phyloP scores from a whole-genome alignment of 176 grass and related monocot genomes.

The Guadua angustifolia region DNA sequence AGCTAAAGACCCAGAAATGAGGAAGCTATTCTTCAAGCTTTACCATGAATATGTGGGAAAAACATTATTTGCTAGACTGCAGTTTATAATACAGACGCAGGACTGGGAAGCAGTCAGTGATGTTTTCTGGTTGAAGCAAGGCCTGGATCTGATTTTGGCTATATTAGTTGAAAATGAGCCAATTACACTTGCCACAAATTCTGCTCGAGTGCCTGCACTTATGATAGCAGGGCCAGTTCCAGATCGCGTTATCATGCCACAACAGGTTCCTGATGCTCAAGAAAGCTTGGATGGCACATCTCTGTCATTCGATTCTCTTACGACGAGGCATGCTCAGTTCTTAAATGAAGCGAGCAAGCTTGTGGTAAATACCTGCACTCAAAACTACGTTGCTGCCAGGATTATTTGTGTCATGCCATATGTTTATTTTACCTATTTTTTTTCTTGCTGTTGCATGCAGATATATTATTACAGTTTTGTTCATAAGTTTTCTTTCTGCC shows the following conservation, averaged over 20 bases:
- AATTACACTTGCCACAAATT: constrained; percentile 90
- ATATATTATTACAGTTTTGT: background rate
- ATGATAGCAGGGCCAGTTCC: constrained; percentile 63
- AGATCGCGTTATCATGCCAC: constrained; percentile 67
- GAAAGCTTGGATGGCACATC: constrained; percentile 70
- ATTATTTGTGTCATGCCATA: background rate
- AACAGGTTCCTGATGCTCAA: constrained; percentile 55
- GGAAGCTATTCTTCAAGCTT: constrained; percentile 84
- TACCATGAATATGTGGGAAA: constrained; percentile 83
- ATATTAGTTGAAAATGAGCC: constrained; percentile 92
- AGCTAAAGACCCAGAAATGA: constrained; percentile 91
- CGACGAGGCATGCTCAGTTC: constrained; percentile 73
- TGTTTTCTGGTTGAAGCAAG: constrained; percentile 97
- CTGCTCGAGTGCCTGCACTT: constrained; percentile 84
- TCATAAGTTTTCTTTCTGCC: background rate
- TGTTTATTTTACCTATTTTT: constrained; percentile 35
- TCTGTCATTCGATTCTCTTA: constrained; percentile 84
- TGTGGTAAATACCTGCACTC: constrained; percentile 58
- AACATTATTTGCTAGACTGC: constrained; percentile 83
- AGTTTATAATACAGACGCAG: constrained; percentile 96
- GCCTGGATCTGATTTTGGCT: constrained; percentile 95
- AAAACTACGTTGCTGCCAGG: background rate
- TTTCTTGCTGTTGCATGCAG: background rate
- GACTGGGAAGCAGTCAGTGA: constrained; percentile 98
- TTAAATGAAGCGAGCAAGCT: constrained; percentile 91